Conservation (phyloP, 176 grass and related monocot species). For the Hyparrhenia diplandra region DNA sequence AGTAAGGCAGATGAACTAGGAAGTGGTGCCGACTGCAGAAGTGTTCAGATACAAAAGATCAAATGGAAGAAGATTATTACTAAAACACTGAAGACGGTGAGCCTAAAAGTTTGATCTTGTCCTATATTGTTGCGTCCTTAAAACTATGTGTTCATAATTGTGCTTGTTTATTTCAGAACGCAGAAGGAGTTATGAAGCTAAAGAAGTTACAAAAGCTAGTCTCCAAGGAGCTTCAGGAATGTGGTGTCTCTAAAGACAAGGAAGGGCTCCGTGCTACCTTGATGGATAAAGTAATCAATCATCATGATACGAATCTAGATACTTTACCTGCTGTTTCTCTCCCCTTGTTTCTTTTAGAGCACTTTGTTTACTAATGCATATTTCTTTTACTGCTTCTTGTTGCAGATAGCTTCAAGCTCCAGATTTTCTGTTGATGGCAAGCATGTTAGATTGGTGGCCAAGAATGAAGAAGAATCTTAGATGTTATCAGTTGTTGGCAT, state of each 20-base stretch:
- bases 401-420: conserved; percentile 75
- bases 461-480: conserved; percentile 36
- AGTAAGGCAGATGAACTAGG: conserved; percentile 12
- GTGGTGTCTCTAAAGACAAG: conserved; percentile 60
- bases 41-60: conserved; percentile 47
- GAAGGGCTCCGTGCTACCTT: conserved; percentile 45
- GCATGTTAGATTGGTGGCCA: conserved; percentile 44
- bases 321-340: background rate
- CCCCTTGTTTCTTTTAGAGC: background rate
- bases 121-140: background rate
- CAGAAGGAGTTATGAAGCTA: conserved; percentile 71
- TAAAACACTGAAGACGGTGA: conserved; percentile 59
- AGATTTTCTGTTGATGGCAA: conserved; percentile 69
- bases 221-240: conserved; percentile 48
- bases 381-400: conserved; percentile 21
- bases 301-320: background rate
- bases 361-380: background rate
- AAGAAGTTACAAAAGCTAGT: conserved; percentile 81
- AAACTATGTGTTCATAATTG: background rate
- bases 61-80: conserved; percentile 93
- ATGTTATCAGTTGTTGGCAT: background rate
- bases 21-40: conserved; percentile 22
- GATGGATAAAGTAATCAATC: conserved; percentile 68
- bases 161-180: conserved; percentile 42
- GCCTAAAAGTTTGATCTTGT: background rate